A percentile compares a stretch with the other conserved stretches of the same genome.
Conservation (phyloP, 2,329 filamentous ascomycete species). For the Piedraia hortae region DNA sequence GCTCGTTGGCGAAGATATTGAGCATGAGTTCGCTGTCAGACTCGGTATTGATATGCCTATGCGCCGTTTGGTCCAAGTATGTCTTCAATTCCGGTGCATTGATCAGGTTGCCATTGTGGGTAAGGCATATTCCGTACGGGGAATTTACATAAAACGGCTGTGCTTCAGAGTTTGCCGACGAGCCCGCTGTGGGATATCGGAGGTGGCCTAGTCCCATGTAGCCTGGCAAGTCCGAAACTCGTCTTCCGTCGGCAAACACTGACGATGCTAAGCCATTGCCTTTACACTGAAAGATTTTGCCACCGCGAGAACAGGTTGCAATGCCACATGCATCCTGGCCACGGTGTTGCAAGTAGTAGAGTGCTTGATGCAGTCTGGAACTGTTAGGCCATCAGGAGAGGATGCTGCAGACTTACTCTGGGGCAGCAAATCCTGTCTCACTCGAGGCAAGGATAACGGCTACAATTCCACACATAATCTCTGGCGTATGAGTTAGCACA, state of each 20-base stretch:
- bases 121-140: conserved; percentile 56
- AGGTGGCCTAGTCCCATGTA: conserved; percentile 72
- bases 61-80: conserved; percentile 51
- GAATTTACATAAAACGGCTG: conserved; percentile 82
- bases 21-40: conserved; percentile 70
- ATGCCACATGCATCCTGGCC: conserved; percentile 80
- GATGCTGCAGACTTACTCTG: too few species aligned
- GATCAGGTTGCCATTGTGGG: conserved; percentile 74
- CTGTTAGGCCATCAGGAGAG: too few species aligned
- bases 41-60: conserved; percentile 72
- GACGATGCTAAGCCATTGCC: conserved; percentile 71
- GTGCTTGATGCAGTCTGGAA: conserved; percentile 13
- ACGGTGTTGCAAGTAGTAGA: conserved; percentile 22
- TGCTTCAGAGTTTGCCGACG: conserved; percentile 56
- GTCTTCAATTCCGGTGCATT: conserved; percentile 42
- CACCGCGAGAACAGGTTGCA: conserved; percentile 43
- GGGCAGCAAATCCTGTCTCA: conserved; percentile 13
- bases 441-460: conserved; percentile 20
- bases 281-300: conserved; percentile 70
- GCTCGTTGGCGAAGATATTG: conserved; percentile 63
- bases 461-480: conserved; percentile 24
- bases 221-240: conserved; percentile 47
- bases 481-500: not conserved
- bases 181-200: conserved; percentile 72
- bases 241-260: conserved; percentile 57